Percentiles rank a stretch among this genome's conserved stretches.
Conservation (phyloP, 768 basidiomycete species). For the Suillus cothurnatus region DNA sequence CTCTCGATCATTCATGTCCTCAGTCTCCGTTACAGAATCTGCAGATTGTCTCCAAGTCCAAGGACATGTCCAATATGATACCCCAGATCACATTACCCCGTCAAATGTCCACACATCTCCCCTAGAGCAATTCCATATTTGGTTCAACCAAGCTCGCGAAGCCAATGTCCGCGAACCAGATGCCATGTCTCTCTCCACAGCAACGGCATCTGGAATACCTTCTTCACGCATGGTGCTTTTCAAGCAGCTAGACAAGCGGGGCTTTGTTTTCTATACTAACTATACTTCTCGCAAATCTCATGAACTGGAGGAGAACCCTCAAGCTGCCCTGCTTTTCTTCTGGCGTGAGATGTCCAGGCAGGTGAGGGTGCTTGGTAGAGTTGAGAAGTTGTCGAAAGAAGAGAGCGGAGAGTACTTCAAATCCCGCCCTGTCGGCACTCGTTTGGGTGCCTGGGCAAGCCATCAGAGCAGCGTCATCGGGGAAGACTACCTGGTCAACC, state of each 20-base stretch:
- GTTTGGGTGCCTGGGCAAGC: conserved; percentile 93
- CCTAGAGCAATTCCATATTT: conserved; percentile 80
- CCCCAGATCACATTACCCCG: conserved; percentile 66
- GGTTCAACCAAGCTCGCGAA: conserved; percentile 74
- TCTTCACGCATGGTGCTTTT: conserved; percentile 89
- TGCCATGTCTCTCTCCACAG: conserved; percentile 81
- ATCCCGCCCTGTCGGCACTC: conserved; percentile 79
- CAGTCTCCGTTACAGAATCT: conserved; percentile 40
- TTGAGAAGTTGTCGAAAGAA: conserved; percentile 70
- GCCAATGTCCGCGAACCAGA: conserved; percentile 84
- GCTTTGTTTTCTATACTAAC: conserved; percentile 98
- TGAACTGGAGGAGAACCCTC: conserved; percentile 77
- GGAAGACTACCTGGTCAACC: conserved; percentile 67
- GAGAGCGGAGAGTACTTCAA: conserved; percentile 87
- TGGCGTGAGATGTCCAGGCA: conserved; percentile 85
- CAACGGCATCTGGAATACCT: conserved; percentile 71
- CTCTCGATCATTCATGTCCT: conserved; percentile 21
- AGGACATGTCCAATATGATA: conserved; percentile 75
- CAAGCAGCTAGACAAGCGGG: conserved; percentile 84
- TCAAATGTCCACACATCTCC: conserved; percentile 65
- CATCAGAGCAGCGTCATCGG: conserved; percentile 79
- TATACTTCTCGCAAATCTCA: conserved; percentile 90
- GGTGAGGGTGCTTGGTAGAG: conserved; percentile 83
- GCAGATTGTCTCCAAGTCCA: conserved; percentile 66
- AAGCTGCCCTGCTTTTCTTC: conserved; percentile 86